Conservation (phyloP, 1,284 basidiomycete genomes). For the Psilocybe mexicana region DNA sequence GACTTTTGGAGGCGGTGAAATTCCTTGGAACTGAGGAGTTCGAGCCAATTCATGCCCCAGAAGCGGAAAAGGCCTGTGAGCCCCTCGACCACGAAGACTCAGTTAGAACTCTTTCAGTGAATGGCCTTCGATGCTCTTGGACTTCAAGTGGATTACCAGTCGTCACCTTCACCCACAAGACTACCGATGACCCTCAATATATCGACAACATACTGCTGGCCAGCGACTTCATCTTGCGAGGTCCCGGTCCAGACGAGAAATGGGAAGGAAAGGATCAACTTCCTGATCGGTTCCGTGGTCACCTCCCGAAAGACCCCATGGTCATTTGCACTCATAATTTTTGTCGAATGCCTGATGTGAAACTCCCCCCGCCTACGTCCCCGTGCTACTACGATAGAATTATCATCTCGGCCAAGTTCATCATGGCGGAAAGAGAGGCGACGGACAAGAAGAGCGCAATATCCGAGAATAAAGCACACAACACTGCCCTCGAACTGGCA, state of each 20-base stretch:
- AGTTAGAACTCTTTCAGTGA: not conserved
- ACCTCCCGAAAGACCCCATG: not conserved
- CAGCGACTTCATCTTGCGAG: not conserved
- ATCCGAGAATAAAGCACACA: not conserved
- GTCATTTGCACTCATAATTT: not conserved
- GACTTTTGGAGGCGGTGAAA: not conserved
- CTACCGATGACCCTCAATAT: not conserved
- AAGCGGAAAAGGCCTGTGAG: not conserved
- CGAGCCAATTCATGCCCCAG: not conserved
- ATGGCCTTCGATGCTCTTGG: not conserved
- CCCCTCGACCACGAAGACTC: not conserved
- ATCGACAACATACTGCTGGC: not conserved
- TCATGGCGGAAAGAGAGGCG: not conserved
- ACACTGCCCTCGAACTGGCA: not conserved
- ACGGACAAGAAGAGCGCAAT: not conserved
- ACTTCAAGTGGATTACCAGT: not conserved
- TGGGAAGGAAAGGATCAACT: not conserved
- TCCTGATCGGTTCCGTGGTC: not conserved
- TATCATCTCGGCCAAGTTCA: not conserved
- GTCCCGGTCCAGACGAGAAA: not conserved
- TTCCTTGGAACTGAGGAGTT: not conserved
- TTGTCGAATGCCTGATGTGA: not conserved
- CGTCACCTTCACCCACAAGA: not conserved
- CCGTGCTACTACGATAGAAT: not conserved
- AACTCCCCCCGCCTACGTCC: not conserved